These are phyloP conservation scores for Termitomyces sp. DNA, from an alignment of 768 basidiomycete species.

Conservation along the genomic window DNA sequence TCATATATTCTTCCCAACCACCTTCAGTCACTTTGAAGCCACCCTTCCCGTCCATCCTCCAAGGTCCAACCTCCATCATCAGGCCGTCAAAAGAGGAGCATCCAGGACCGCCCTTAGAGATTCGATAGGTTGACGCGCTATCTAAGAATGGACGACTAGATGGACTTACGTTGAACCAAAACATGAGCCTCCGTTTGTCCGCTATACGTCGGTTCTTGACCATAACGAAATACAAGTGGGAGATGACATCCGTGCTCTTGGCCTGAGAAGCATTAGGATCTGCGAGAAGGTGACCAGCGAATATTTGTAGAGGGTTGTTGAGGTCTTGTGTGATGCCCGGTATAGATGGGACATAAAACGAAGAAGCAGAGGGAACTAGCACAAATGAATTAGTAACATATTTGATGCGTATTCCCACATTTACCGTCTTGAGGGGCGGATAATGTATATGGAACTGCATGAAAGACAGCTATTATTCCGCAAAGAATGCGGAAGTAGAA, in stretches of 20 bases:
- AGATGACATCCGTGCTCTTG: slow-evolving; percentile 52
- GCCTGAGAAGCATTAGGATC: slow-evolving; percentile 57
- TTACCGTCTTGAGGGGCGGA: slow-evolving; percentile 38
- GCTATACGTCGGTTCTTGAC: slow-evolving; percentile 81
- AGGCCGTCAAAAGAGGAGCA: slow-evolving; percentile 97
- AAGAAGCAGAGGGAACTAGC: slow-evolving; percentile 75
- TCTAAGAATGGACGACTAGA: background rate
- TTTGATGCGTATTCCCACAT: slow-evolving; percentile 9
- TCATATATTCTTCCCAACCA: slow-evolving; percentile 97
- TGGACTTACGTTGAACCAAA: slow-evolving; percentile 94
- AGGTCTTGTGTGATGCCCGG: slow-evolving; percentile 74
- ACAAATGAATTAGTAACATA: slow-evolving; percentile 4
- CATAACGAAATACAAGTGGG: slow-evolving; percentile 87
- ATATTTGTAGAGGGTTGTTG: slow-evolving; percentile 70
- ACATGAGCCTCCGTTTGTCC: slow-evolving; percentile 86
- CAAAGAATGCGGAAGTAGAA: slow-evolving; percentile 8
- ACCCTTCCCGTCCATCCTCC: slow-evolving; percentile 70
- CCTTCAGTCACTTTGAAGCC: slow-evolving; percentile 72
- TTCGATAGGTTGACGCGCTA: background rate
- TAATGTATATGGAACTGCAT: slow-evolving; percentile 2
- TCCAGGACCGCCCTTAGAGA: slow-evolving; percentile 82
- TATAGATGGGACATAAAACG: slow-evolving; percentile 74
- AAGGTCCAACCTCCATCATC: slow-evolving; percentile 98
- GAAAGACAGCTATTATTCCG: slow-evolving; percentile 11
- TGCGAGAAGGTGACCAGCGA: slow-evolving; percentile 80